phyloP scores from a whole-genome alignment of 1,139 yeast species.

The Hansenula sp. region DNA sequence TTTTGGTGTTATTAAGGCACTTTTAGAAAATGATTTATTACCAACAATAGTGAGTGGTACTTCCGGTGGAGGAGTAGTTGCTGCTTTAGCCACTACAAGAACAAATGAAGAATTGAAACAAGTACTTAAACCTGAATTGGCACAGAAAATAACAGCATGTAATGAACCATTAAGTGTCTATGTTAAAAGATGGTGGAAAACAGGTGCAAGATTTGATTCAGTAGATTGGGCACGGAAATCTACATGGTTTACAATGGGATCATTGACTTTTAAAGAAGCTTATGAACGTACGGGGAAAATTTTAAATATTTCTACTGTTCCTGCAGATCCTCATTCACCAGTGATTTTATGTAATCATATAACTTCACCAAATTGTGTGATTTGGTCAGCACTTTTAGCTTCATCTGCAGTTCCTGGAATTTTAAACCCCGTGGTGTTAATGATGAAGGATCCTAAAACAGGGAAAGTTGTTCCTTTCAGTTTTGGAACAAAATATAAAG shows the following conservation, averaged over 20 bases:
- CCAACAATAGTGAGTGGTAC: conserved; percentile 76
- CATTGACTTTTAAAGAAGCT: conserved; percentile 69
- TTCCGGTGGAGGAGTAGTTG: conserved; percentile 80
- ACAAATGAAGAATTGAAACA: conserved; percentile 60
- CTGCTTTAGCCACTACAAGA: conserved; percentile 68
- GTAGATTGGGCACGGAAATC: conserved; percentile 69
- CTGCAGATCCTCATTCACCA: conserved; percentile 80
- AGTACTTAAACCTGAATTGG: conserved; percentile 57
- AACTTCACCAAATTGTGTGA: conserved; percentile 78
- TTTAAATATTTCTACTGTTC: conserved; percentile 72
- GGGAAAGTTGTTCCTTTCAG: conserved; percentile 59
- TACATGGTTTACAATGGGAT: conserved; percentile 68
- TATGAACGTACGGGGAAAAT: conserved; percentile 64
- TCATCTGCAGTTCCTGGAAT: conserved; percentile 85
- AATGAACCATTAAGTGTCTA: conserved; percentile 60
- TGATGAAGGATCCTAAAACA: conserved; percentile 55
- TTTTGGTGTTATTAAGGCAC: conserved; percentile 71
- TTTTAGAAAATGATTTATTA: conserved; percentile 59
- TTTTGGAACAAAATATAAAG: conserved; percentile 72
- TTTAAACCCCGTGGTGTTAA: conserved; percentile 73
- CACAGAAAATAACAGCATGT: conserved; percentile 66
- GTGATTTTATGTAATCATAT: conserved; percentile 73
- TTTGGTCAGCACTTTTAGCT: conserved; percentile 75
- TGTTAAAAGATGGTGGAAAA: conserved; percentile 61
- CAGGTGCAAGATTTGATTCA: conserved; percentile 79